These are phyloP conservation scores for Suzukiozyma palmioleophila DNA, from an alignment of 1,139 yeast genomes.

Conservation along the genomic window DNA sequence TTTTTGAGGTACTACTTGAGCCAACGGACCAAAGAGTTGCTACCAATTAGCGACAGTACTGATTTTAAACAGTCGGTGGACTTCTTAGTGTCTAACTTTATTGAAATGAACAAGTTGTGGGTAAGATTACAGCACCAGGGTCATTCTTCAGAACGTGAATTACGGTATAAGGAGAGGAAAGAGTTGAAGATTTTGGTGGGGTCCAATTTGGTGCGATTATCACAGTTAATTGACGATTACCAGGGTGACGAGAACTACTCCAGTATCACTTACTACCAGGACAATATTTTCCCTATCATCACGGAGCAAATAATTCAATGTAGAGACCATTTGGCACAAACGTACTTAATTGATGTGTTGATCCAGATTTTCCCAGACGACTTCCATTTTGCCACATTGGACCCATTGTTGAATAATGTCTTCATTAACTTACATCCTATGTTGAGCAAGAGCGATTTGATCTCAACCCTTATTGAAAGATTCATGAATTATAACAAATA, in stretches of 20 bases:
- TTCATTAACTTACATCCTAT: constrained; percentile 62
- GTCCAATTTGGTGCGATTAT: constrained; percentile 80
- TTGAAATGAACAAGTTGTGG: constrained; percentile 98
- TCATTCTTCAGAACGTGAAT: constrained; percentile 74
- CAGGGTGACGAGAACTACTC: constrained; percentile 38
- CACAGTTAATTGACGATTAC: constrained; percentile 76
- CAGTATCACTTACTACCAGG: constrained; percentile 48
- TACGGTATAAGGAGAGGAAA: constrained; percentile 74
- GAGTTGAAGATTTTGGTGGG: constrained; percentile 92
- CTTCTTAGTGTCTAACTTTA: constrained; percentile 79
- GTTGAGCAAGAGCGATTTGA: constrained; percentile 62
- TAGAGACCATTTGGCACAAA: constrained; percentile 87
- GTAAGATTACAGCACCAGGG: constrained; percentile 96
- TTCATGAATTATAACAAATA: constrained; percentile 54
- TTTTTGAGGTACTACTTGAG: constrained; percentile 85
- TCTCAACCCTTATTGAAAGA: constrained; percentile 69
- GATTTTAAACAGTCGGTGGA: constrained; percentile 62
- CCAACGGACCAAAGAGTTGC: constrained; percentile 72
- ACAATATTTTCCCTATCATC: constrained; percentile 68
- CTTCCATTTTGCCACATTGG: constrained; percentile 76
- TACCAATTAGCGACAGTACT: constrained; percentile 45
- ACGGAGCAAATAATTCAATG: constrained; percentile 92
- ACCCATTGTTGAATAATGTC: constrained; percentile 60
- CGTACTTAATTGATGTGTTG: constrained; percentile 79
- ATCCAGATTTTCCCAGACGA: constrained; percentile 94